Evolutionary conservation across 2,329 filamentous ascomycete species (phyloP).

Genomic region (Aspergillus sp.): DNA sequence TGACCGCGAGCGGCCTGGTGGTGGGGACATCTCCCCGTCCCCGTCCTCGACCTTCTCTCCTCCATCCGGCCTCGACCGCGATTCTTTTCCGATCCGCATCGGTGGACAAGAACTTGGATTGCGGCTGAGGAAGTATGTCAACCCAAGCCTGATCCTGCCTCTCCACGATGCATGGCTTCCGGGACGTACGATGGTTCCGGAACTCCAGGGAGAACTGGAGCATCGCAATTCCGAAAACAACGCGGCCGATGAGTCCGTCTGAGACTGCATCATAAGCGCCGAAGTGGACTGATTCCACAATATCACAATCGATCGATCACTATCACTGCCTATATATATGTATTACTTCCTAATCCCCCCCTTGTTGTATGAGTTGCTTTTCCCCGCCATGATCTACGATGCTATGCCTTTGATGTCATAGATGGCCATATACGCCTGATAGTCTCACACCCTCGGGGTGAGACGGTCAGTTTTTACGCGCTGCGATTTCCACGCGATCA

Average conservation of each 20-base stretch:
- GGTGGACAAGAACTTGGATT: constrained; percentile 43
- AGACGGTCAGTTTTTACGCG: not conserved
- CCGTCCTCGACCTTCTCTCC: constrained; percentile 42
- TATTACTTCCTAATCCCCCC: not conserved
- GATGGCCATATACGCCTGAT: not conserved
- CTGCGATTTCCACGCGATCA: not conserved
- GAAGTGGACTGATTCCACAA: not conserved
- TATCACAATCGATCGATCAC: not conserved
- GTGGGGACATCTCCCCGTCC: constrained; percentile 37
- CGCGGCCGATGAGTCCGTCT: constrained; percentile 11
- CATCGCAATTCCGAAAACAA: constrained; percentile 19
- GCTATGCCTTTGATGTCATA: constrained; percentile 3
- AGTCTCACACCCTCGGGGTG: not conserved
- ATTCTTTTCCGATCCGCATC: constrained; percentile 43
- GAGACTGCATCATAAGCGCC: not conserved
- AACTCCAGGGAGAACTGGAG: constrained; percentile 21
- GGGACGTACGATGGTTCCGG: constrained; percentile 24
- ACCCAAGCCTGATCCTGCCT: constrained; percentile 48
- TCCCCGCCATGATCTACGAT: constrained; percentile 5
- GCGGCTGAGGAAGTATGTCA: constrained; percentile 49
- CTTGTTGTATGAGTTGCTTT: not conserved
- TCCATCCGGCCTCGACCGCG: constrained; percentile 46
- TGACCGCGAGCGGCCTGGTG: constrained; percentile 60
- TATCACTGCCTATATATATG: not conserved
- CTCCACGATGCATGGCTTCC: constrained; percentile 49